A percentile compares a stretch with the other conserved stretches of the same genome.
Conservation (phyloP, 805 yeast species). For the Candida silvicultrix region DNA sequence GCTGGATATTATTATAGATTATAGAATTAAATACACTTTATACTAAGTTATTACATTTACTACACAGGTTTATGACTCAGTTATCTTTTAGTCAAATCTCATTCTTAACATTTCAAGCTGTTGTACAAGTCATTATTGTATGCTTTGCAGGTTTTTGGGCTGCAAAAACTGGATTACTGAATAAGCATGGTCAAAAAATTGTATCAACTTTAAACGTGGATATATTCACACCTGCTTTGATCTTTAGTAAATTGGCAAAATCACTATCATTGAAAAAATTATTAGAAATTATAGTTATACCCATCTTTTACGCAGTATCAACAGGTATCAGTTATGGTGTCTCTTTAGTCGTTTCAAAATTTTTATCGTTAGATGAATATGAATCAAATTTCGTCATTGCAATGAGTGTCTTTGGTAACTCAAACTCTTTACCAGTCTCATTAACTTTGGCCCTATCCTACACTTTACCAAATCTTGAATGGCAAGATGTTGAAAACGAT, state of each 20-base stretch:
- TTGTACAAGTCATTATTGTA: constrained; percentile 80
- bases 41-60: no score
- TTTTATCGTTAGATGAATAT: constrained; percentile 55
- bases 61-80: background rate
- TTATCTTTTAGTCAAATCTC: constrained; percentile 24
- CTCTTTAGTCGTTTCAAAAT: constrained; percentile 47
- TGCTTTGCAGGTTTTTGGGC: constrained; percentile 84
- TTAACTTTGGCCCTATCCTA: constrained; percentile 74
- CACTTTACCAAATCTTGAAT: constrained; percentile 65
- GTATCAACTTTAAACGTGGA: constrained; percentile 80
- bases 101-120: constrained; percentile 84
- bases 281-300: constrained; percentile 76
- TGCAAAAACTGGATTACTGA: constrained; percentile 65
- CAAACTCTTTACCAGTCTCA: constrained; percentile 91
- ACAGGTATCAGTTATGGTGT: constrained; percentile 68
- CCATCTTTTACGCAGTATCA: constrained; percentile 76
- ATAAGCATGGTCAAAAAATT: constrained; percentile 67
- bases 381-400: constrained; percentile 92
- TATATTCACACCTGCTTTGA: constrained; percentile 91
- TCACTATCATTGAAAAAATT: constrained; percentile 69
- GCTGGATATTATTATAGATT: no score
- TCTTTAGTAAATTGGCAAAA: constrained; percentile 73
- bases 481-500: constrained; percentile 70
- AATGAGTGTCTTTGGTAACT: constrained; percentile 95
- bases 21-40: no score